These are phyloP conservation scores for Pseudozyma tsukubaensis DNA, from an alignment of 1,284 basidiomycete species.

Conservation along the genomic window DNA sequence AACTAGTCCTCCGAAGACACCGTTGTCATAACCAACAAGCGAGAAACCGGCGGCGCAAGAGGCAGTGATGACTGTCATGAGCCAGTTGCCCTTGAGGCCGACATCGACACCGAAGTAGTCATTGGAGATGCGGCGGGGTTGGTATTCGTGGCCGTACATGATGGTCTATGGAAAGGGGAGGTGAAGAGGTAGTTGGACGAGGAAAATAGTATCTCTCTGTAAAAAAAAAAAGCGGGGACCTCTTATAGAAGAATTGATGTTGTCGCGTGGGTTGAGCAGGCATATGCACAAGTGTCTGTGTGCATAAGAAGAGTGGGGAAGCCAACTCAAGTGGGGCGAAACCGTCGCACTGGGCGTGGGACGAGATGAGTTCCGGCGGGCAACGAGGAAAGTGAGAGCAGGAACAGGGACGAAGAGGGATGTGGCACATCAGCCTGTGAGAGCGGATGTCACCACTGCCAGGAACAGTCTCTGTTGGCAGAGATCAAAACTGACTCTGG, in stretches of 20 bases:
- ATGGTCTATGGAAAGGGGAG: not conserved
- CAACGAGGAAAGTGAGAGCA: too few relatives aligned
- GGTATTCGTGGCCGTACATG: constrained; percentile 21
- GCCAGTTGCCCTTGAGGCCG: constrained; percentile 37
- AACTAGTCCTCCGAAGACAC: constrained; percentile 39
- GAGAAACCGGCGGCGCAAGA: constrained; percentile 37
- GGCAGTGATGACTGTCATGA: constrained; percentile 42
- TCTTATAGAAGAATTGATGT: constrained; percentile 12
- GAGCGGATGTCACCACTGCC: too few relatives aligned
- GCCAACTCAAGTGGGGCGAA: too few relatives aligned
- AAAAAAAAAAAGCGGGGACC: not conserved
- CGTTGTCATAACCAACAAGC: constrained; percentile 47
- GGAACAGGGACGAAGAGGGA: too few relatives aligned
- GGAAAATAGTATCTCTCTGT: not conserved
- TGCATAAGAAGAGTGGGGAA: not conserved
- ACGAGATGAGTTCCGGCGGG: too few relatives aligned
- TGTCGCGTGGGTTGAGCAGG: not conserved
- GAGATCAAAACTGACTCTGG: too few relatives aligned
- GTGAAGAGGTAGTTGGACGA: not conserved
- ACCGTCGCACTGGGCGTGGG: too few relatives aligned
- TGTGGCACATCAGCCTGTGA: too few relatives aligned
- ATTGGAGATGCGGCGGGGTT: constrained; percentile 34
- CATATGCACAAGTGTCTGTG: not conserved
- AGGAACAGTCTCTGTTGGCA: too few relatives aligned
- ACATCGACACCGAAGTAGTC: constrained; percentile 40